Conservation (phyloP, 192 early-diverging fungal genomes). For the Pilaira anomala region DNA sequence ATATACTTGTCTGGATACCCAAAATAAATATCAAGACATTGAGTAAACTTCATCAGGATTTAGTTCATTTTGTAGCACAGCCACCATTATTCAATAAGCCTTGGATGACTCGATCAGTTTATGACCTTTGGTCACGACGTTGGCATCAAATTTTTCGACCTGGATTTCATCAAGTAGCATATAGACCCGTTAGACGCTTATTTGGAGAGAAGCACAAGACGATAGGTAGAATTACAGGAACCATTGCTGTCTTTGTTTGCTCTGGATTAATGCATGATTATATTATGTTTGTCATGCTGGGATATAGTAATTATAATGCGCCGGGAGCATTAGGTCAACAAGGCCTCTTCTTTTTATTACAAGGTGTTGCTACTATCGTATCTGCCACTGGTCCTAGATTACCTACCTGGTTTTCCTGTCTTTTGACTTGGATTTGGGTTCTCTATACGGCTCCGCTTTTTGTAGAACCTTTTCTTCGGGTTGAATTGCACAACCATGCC, state of each 20-base stretch:
- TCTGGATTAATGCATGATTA: constrained; percentile 34
- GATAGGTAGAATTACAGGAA: background rate
- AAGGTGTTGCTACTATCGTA: constrained; percentile 15
- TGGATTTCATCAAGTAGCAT: constrained; percentile 20
- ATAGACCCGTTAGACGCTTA: constrained; percentile 5
- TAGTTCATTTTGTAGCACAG: constrained; percentile 4
- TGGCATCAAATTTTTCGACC: constrained; percentile 32
- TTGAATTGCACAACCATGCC: constrained; percentile 4
- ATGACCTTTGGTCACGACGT: constrained; percentile 26
- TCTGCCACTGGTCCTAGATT: constrained; percentile 3
- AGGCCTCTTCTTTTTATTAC: constrained; percentile 26
- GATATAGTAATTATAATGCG: constrained; percentile 11
- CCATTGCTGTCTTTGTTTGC: constrained; percentile 17
- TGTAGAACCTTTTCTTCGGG: constrained; percentile 23
- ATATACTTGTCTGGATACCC: background rate
- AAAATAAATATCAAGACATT: too few species aligned
- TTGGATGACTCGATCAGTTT: constrained; percentile 15
- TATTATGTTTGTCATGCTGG: constrained; percentile 21
- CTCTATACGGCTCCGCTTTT: constrained; percentile 24
- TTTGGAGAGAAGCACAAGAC: constrained; percentile 4
- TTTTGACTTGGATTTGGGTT: constrained; percentile 22
- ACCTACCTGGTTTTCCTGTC: background rate
- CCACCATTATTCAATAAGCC: constrained; percentile 24
- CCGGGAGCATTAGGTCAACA: constrained; percentile 23
- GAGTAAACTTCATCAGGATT: background rate